Base-by-base conservation (phyloP, 768 basidiomycete genomes). In the Rhizopogon vinicolor region DNA sequence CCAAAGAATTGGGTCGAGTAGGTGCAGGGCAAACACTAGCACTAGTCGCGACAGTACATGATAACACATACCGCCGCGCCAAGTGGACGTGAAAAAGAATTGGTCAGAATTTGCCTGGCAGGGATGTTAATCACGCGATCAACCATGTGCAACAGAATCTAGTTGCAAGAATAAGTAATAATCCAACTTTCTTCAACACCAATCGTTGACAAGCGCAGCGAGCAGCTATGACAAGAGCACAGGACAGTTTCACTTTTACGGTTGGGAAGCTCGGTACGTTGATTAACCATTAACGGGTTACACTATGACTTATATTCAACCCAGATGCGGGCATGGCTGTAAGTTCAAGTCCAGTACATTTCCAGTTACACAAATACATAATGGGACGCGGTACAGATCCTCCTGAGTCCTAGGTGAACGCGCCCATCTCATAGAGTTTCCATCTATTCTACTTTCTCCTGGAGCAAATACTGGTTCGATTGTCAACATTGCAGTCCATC, bases 341-440 rank as follows among this genome's bases (percentile, higher is more conserved):
- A 75, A 65, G 25, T 25, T 25, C 25, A 25, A 25, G 25, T 25
- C 25, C 25, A 25, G 25, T 25, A 25, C 25, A 25, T 25, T 25
- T 25, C 25, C 25, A 3, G 25, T 25, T 25, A 25, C 25, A 25
- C 25, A 25, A 22, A 25, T 3, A 25, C 25, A 25, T 25, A 25
- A 25, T 25, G 25, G 25, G 25, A 25, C 3, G 25, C 25, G 42
- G 16, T 10, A 42, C 19, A 93, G 93, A 95, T 97, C 60, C 81
- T 96, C 1, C n/a, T n/a, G n/a, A n/a, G n/a, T n/a, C n/a, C 80
- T 98, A 13, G 94, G 96, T 14, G 93, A 92, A 69, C 83, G 93
- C 42, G 95, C 95, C 16, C 96, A 98, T 66, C 80, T 98, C 37
- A 96, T 99, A 63, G 96, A 99, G 72, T 99, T 98, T 70, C 97